Conservation (phyloP, 2,329 filamentous ascomycete species). For the Fusarium falciforme region DNA sequence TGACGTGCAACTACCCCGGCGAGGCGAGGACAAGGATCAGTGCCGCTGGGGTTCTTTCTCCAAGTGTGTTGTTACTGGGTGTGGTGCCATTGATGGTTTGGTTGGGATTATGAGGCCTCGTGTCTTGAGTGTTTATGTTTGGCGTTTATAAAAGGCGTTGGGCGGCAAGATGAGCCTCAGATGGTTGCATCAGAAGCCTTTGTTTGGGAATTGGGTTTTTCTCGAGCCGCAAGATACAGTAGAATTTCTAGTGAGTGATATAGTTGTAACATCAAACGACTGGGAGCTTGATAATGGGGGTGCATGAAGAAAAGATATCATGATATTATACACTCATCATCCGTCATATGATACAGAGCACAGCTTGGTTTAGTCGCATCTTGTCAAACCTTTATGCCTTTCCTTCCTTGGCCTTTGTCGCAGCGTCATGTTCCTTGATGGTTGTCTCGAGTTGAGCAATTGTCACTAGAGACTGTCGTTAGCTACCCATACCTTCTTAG, state of each 20-base stretch:
- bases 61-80: slow-evolving; percentile 27
- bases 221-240: not conserved
- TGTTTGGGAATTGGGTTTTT: not conserved
- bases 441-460: slow-evolving; percentile 53
- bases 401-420: slow-evolving; percentile 29
- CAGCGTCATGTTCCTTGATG: slow-evolving; percentile 50
- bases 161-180: not conserved
- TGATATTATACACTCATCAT: not conserved
- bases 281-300: not conserved
- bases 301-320: not conserved
- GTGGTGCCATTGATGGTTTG: slow-evolving; percentile 30
- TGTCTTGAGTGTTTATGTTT: slow-evolving; percentile 3
- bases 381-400: slow-evolving; percentile 20
- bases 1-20: slow-evolving; percentile 54
- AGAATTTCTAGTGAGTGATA: not conserved
- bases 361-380: not conserved
- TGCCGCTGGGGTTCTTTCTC: slow-evolving; percentile 20
- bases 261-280: not conserved
- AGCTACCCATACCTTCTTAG: slow-evolving; percentile 7
- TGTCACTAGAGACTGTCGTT: slow-evolving; percentile 39
- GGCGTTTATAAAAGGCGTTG: slow-evolving; percentile 20
- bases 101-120: slow-evolving; percentile 30
- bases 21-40: slow-evolving; percentile 48
- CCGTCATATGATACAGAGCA: not conserved
- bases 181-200: not conserved